Evolutionary conservation across 768 basidiomycete species (phyloP).

Genomic region (Lactarius quietus): DNA sequence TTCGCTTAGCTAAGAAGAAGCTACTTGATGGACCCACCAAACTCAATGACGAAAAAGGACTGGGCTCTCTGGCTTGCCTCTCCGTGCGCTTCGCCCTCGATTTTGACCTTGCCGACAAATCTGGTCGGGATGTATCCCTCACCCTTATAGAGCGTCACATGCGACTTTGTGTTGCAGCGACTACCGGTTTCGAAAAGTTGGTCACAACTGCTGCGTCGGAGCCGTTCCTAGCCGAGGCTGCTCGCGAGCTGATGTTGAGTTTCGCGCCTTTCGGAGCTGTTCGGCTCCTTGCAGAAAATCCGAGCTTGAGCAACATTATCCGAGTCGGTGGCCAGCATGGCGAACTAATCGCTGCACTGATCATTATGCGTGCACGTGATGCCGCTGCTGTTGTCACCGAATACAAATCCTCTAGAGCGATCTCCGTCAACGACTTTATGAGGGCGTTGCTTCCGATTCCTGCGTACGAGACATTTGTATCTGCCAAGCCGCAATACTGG

Average conservation of each 20-base stretch:
- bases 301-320: not conserved
- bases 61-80: slow-evolving; percentile 1
- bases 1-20: not conserved
- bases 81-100: not conserved
- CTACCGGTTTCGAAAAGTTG: not conserved
- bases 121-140: not conserved
- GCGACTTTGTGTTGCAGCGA: not conserved
- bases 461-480: not conserved
- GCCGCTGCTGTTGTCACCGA: not conserved
- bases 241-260: not conserved
- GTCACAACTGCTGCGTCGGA: not conserved
- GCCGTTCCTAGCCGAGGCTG: not conserved
- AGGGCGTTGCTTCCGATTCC: not conserved
- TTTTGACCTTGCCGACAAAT: not conserved
- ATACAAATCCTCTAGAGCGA: not conserved
- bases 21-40: not conserved
- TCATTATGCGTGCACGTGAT: slow-evolving; percentile 8
- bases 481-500: not conserved
- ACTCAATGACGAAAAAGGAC: no score
- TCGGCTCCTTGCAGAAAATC: not conserved
- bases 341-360: not conserved
- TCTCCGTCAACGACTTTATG: not conserved
- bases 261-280: no score
- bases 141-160: not conserved
- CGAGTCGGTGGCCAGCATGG: not conserved